These are phyloP conservation scores for Dissophora globulifera DNA, from an alignment of 192 early-diverging fungal genomes.

Conservation along the genomic window DNA sequence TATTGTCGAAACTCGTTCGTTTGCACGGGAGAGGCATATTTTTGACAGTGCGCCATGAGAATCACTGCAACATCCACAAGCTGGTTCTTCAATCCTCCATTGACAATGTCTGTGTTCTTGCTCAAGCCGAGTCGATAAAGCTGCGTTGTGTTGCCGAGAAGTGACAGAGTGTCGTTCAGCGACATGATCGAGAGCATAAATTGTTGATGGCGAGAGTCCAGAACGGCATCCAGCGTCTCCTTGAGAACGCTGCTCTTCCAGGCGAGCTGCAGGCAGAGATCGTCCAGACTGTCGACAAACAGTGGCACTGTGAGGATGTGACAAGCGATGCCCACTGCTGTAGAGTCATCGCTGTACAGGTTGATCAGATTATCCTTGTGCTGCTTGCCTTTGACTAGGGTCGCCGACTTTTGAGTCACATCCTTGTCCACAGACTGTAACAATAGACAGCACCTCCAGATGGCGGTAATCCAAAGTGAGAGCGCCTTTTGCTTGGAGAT, in stretches of 20 bases:
- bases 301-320: constrained; percentile 35
- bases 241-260: constrained; percentile 19
- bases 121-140: constrained; percentile 5
- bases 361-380: constrained; percentile 39
- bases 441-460: constrained; percentile 47
- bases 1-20: constrained; percentile 40
- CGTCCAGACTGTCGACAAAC: constrained; percentile 39
- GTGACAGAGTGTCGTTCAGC: constrained; percentile 38
- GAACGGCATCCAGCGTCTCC: constrained; percentile 21
- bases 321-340: constrained; percentile 33
- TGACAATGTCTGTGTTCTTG: constrained; percentile 1
- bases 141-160: constrained; percentile 36
- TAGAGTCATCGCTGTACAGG: constrained; percentile 43
- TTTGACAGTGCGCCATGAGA: constrained; percentile 28
- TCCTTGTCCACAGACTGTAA: constrained; percentile 40
- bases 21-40: constrained; percentile 29
- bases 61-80: constrained; percentile 27
- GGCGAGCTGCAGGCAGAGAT: constrained; percentile 31
- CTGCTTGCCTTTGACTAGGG: neutral
- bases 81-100: constrained; percentile 8
- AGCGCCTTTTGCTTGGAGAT: constrained; percentile 25
- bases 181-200: constrained; percentile 29
- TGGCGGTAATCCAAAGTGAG: constrained; percentile 47
- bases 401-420: constrained; percentile 3
- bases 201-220: constrained; percentile 23